Base-by-base conservation (phyloP, 306 rosid genomes). In the Ziziphus jujuba region DNA sequence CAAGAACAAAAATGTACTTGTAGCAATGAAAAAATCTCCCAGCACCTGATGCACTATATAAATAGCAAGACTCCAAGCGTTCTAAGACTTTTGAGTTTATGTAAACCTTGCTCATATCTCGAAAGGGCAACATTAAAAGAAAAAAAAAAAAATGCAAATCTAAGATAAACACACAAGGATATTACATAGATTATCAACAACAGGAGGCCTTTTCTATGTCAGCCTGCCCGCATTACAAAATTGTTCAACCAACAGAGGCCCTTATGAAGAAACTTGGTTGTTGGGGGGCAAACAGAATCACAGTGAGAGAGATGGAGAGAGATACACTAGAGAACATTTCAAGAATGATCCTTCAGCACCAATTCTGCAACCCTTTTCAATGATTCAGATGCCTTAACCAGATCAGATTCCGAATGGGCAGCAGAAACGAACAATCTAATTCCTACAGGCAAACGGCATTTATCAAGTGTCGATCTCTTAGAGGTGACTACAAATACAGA, bases 371-470 rank as follows among this genome's bases (percentile, higher is more conserved):
- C 89, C 60, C 75, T 79, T 80, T 84, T 85, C 78, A 95, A 79
- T 61, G 99, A 75, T 78, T 79, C 92, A 35, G 83, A 60, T 60
- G 96, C 90, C 80, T 82, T 90, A 56, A 33, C 76, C 71, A 95
- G 81, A 87, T 95, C 99, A 4, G 84, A 67, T 63, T 90, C 97
- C 2, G 90, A 71, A 84, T 95, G 97, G 58, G 74, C 90, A 4
- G 99, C 91, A 70, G 96, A 95, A 43, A 88, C 92, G 59, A 83
- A 87, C 74, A 95, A 74, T 80, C 85, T 87, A 61, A 95, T 83
- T 73, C 97, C 99, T 16, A 88, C 67, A 0, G 99, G 91, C 66
- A 95, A 81, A 15, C 71, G 83, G 36, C 99, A 88, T 62, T 82
- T 95, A 72, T 95, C 97, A 48, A 88, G 69, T 43, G 82, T 84